Evolutionary conservation across 139 green algal genomes (phyloP).

Genomic region (Picochlorum sp.): DNA sequence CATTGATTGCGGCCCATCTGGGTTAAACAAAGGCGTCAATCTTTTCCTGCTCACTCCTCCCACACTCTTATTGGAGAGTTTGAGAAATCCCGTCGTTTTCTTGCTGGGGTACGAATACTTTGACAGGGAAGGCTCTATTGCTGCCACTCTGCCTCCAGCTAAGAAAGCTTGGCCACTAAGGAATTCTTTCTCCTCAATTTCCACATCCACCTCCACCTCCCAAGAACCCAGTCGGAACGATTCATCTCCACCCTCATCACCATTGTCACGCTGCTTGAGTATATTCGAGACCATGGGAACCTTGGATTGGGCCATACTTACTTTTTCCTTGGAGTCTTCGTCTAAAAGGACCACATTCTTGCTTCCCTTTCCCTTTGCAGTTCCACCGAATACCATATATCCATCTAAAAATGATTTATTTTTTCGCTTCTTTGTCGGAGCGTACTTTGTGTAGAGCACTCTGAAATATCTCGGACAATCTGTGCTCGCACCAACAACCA

Average conservation of each 20-base stretch:
- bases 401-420: slow-evolving; percentile 47
- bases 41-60: not conserved
- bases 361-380: slow-evolving; percentile 10
- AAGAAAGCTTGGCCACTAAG: slow-evolving; percentile 7
- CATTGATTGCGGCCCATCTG: slow-evolving; percentile 33
- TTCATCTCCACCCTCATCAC: not conserved
- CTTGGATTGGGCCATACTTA: slow-evolving; percentile 26
- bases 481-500: not conserved
- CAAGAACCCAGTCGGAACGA: slow-evolving; percentile 32
- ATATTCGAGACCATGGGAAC: slow-evolving; percentile 22
- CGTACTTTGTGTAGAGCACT: slow-evolving; percentile 29
- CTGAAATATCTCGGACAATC: slow-evolving; percentile 12
- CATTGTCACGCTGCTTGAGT: not conserved
- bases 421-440: slow-evolving; percentile 27
- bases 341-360: slow-evolving; percentile 35
- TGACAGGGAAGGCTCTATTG: not conserved
- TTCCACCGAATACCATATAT: slow-evolving; percentile 22
- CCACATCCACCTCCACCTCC: slow-evolving; percentile 46
- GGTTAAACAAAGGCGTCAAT: slow-evolving; percentile 39
- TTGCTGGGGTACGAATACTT: slow-evolving; percentile 2
- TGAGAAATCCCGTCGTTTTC: slow-evolving; percentile 11
- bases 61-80: slow-evolving; percentile 3
- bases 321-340: slow-evolving; percentile 15
- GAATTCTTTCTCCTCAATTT: slow-evolving; percentile 35
- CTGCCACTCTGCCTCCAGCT: not conserved